Base-by-base conservation (phyloP, 805 yeast species). In the Kazachstania viticola region DNA sequence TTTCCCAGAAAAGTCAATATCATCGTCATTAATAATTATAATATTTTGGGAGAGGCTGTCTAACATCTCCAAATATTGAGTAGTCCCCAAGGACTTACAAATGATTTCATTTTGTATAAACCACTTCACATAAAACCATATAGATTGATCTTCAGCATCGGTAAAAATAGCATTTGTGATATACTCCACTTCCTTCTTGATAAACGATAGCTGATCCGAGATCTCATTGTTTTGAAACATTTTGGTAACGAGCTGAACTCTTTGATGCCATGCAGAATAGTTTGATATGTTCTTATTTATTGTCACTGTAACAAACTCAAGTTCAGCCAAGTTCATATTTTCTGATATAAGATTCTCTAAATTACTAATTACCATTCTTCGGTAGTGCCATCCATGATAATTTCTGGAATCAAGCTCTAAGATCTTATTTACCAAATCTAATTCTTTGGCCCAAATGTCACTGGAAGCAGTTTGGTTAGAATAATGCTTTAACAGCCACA, bases 331-430 rank as follows among this genome's bases (percentile, higher is more conserved):
- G n/a, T 60, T 56, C 41, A 54, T 49, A 31, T 51, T 61, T 14
- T 41, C 30, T 1, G 49, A 51, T 0, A 51, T 42, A 8, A 40
- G 21, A 7, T 31, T 24, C 30, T 54, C 50, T 4, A 53, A 27
- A 3, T 38, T 42, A 22, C 57, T 62, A 4, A 82, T 71, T 5
- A 91, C 73, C 34, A 71, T 70, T 35, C 97, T 65, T 47, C 98
- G 64, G 53, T 91, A 91, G 30, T 81, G 84, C 98, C 98, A 88
- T 2, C 94, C 97, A 53, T 87, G 96, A 55, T 68, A 91, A 52
- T 91, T 91, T 44, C 98, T 69, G 13, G 80, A 65, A 49, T 91
- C 98, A 31, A 69, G 54, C 17, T 67, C 65, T 32, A 88, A 63
- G 45, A 91, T 60, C 45, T 73, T 74, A 36, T 70, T 71, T 1